These are phyloP conservation scores for Aeschynomene evenia DNA, from an alignment of 306 rosid genomes.

Conservation along the genomic window DNA sequence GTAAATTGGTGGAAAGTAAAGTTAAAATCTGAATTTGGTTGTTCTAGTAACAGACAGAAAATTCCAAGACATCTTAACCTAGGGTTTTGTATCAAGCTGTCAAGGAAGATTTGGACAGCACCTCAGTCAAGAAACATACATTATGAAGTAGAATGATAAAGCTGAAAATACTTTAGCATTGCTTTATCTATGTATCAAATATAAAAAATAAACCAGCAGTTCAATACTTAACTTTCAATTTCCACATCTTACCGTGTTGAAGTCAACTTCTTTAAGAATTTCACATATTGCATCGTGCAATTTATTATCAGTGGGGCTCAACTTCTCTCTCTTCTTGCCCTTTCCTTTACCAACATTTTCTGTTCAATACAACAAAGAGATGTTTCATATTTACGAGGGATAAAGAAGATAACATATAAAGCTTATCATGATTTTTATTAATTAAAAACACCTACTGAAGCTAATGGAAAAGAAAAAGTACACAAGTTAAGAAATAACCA, in stretches of 20 bases:
- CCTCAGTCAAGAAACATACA: neutral
- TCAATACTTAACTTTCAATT: neutral
- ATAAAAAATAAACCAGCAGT: neutral
- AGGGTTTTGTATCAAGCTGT: neutral
- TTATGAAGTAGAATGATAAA: slow-evolving; percentile 2
- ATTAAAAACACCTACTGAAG: neutral
- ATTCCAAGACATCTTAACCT: slow-evolving; percentile 15
- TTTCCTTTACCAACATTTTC: slow-evolving; percentile 60
- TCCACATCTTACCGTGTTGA: slow-evolving; percentile 73
- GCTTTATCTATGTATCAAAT: neutral
- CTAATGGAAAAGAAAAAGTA: neutral
- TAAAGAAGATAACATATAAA: neutral
- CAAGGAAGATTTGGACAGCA: slow-evolving; percentile 9
- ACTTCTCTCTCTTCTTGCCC: slow-evolving; percentile 63
- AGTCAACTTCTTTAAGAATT: slow-evolving; percentile 96
- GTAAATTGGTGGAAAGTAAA: neutral
- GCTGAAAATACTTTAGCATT: neutral
- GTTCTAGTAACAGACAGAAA: neutral
- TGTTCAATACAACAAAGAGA: slow-evolving; percentile 41
- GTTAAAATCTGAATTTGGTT: neutral
- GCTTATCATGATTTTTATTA: neutral
- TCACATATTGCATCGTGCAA: slow-evolving; percentile 80
- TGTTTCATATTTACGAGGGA: slow-evolving; percentile 1
- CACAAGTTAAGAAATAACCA: neutral
- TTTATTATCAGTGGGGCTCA: slow-evolving; percentile 65